Evolutionary conservation across 2,329 filamentous ascomycete species (phyloP).

Genomic region (Aaosphaeria arxii): DNA sequence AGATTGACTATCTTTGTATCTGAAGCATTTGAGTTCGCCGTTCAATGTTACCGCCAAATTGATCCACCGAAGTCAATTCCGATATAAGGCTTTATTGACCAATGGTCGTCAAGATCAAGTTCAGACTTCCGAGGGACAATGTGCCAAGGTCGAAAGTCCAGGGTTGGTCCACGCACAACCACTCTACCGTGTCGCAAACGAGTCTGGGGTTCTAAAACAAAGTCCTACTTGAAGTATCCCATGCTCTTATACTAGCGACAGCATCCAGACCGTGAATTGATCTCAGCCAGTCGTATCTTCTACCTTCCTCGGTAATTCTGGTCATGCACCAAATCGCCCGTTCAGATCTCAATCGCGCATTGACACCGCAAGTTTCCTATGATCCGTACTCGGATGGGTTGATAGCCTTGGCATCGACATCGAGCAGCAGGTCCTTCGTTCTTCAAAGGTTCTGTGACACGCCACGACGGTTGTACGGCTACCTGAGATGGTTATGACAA

Average conservation of each 20-base stretch:
- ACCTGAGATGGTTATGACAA: background rate
- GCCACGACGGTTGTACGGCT: background rate
- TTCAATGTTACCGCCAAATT: no score
- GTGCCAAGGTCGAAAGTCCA: background rate
- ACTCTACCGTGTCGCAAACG: constrained; percentile 4
- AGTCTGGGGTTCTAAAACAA: constrained; percentile 2
- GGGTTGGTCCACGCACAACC: background rate
- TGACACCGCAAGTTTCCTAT: background rate
- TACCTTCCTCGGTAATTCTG: constrained; percentile 5
- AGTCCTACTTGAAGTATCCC: background rate
- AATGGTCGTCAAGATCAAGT: no score
- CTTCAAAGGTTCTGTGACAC: background rate
- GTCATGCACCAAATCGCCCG: background rate
- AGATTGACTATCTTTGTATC: no score
- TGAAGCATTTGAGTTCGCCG: no score
- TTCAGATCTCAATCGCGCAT: background rate
- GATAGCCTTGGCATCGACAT: background rate
- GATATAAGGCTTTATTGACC: no score
- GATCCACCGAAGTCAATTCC: no score
- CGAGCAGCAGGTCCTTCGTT: background rate
- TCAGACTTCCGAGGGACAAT: no score
- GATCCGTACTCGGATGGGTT: background rate
- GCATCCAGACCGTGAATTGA: background rate
- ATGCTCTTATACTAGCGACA: background rate
- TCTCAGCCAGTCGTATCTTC: constrained; percentile 3